These are phyloP conservation scores for Chlorociboria aeruginascens DNA, from an alignment of 495 filamentous ascomycete genomes.

Conservation along the genomic window DNA sequence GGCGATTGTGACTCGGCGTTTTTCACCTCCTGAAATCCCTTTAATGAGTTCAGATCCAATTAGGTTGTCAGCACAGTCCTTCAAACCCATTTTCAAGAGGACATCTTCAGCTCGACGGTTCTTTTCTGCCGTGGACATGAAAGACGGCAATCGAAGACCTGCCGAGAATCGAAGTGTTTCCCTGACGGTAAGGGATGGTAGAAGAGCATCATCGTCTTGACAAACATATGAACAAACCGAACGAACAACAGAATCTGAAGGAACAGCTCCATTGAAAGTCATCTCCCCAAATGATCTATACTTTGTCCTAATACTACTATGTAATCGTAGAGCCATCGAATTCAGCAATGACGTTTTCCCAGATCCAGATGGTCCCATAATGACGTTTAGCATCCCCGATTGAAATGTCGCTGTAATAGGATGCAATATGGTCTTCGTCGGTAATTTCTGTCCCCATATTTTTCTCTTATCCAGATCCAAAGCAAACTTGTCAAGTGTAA, in stretches of 20 bases:
- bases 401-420: constrained; percentile 50
- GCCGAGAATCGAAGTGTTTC: constrained; percentile 61
- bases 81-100: constrained; percentile 59
- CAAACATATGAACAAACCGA: constrained; percentile 65
- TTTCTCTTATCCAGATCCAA: constrained; percentile 50
- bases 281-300: constrained; percentile 47
- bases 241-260: constrained; percentile 49
- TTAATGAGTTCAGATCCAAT: constrained; percentile 60
- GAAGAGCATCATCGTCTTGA: constrained; percentile 62
- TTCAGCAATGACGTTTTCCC: constrained; percentile 65
- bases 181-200: constrained; percentile 61
- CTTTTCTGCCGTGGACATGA: constrained; percentile 55
- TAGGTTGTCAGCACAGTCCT: constrained; percentile 64
- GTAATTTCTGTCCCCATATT: constrained; percentile 28
- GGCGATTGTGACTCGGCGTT: constrained; percentile 61
- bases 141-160: constrained; percentile 51
- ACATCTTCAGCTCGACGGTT: constrained; percentile 54
- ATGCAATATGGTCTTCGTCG: constrained; percentile 46
- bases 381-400: constrained; percentile 54
- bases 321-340: constrained; percentile 51
- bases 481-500: constrained; percentile 47
- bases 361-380: constrained; percentile 67
- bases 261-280: constrained; percentile 53
- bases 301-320: constrained; percentile 37
- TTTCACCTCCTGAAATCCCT: constrained; percentile 69